Evolutionary conservation across 2,329 filamentous ascomycete species (phyloP), one percentile per base, ranked within the genome.

Genomic region (Zasmidium citrigriseum): DNA sequence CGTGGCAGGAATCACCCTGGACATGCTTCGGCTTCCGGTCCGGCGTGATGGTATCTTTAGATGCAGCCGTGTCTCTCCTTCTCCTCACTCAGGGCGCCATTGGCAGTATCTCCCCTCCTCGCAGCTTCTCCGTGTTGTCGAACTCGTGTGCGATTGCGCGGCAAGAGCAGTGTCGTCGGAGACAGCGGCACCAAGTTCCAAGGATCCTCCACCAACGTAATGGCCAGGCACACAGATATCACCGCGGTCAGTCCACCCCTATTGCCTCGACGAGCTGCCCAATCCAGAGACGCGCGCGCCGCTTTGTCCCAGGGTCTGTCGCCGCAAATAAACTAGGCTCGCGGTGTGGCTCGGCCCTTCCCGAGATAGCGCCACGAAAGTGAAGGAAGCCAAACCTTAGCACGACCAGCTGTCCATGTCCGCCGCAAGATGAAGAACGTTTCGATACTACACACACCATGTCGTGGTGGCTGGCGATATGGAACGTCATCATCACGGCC

Each of bases 401-500:
- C 5, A 11, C 34, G 16, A 29, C 27, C 12, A 49, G 18, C 46
- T 49, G 46, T 23, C 23, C 2, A 25, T 25, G 18, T 46, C 22
- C 22, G 20, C 52, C n/a, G 49, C 29, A 49, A 16, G n/a, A 55
- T 16, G 14, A 9, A 16, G 34, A n/a, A 41, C 7, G 34, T 10
- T 41, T 41, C 20, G 54, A 58, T 76, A 25, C 22, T 25, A 34
- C 29, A 48, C 16, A 10, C 27, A 72, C 68, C 10, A 60, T 60
- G 58, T 20, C 57, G 63, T 75, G 71, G 69, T 50, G 59, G 47
- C 59, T 60, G 46, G 49, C 64, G 46, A 41, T 58, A 14, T 71
- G 70, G 69, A 72, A 76, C 49, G 20, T 80, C 59, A 65, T 71
- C 9, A 64, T 84, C 46, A 69, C 70, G 22, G 61, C 76, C n/a